Percentiles rank a stretch among this genome's conserved stretches.
phyloP scores from a whole-genome alignment of 768 basidiomycete genomes.

The Agaricus bisporus region DNA sequence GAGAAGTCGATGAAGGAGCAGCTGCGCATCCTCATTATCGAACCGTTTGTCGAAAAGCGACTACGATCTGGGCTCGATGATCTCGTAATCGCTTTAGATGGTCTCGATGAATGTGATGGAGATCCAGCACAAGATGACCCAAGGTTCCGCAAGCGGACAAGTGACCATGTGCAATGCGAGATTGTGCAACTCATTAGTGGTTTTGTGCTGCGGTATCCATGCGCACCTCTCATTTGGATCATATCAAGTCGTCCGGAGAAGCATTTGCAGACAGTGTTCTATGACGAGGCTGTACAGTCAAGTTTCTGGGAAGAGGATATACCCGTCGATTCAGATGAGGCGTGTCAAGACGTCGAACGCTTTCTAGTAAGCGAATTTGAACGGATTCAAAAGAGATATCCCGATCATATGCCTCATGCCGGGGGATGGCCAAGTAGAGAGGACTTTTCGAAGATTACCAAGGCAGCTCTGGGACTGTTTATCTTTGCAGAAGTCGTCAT shows the following conservation, averaged over 20 bases:
- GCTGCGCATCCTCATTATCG: slow-evolving; percentile 10
- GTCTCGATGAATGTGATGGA: slow-evolving; percentile 21
- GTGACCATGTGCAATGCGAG: slow-evolving; percentile 9
- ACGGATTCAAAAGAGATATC: slow-evolving; percentile 7
- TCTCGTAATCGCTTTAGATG: slow-evolving; percentile 16
- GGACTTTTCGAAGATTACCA: slow-evolving; percentile 11
- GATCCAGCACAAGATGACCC: not conserved
- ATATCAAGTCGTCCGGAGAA: slow-evolving; percentile 23
- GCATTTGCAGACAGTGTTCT: slow-evolving; percentile 14
- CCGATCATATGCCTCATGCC: not conserved
- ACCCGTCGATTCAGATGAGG: slow-evolving; percentile 10
- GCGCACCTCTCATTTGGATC: slow-evolving; percentile 17
- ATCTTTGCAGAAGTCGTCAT: slow-evolving; percentile 20
- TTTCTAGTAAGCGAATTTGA: slow-evolving; percentile 13
- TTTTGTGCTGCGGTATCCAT: not conserved
- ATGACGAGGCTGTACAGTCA: not conserved
- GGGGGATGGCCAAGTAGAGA: slow-evolving; percentile 15
- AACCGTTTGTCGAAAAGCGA: slow-evolving; percentile 3
- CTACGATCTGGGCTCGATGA: not conserved
- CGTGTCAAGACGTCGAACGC: slow-evolving; percentile 15
- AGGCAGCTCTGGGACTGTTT: slow-evolving; percentile 20
- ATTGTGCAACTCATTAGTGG: slow-evolving; percentile 12
- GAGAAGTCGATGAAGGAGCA: slow-evolving; percentile 12
- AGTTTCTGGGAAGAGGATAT: slow-evolving; percentile 4
- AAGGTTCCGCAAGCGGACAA: not conserved